A percentile compares a stretch with the other conserved stretches of the same genome.
Evolutionary conservation across 257 asterid genomes (phyloP).

Genomic region (Henckelia pumila): DNA sequence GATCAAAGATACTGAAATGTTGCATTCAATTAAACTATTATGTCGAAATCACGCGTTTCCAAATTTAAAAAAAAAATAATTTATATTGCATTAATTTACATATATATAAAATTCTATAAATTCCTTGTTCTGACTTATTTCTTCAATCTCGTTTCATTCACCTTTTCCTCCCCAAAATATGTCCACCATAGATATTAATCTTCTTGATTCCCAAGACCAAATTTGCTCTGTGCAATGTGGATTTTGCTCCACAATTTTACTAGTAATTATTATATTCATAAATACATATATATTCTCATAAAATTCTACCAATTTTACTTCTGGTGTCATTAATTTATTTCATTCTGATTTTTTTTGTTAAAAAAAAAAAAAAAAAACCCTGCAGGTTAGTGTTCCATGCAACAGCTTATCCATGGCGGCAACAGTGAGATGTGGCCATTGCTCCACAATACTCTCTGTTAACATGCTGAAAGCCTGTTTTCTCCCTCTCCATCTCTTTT

Average conservation of each 20-base stretch:
- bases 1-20: neutral
- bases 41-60: neutral
- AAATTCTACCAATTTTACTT: neutral
- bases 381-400: constrained; percentile 78
- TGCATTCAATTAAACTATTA: neutral
- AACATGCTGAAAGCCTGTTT: constrained; percentile 44
- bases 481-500: constrained; percentile 39
- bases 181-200: constrained; percentile 37
- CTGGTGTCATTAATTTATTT: neutral
- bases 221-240: constrained; percentile 77
- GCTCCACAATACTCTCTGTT: constrained; percentile 61
- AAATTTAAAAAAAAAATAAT: too few relatives aligned
- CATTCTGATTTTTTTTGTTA: too few relatives aligned
- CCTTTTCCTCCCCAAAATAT: too few relatives aligned
- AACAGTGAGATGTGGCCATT: constrained; percentile 79
- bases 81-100: too few relatives aligned
- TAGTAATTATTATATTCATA: constrained; percentile 54
- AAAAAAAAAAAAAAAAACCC: too few relatives aligned
- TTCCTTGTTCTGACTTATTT: too few relatives aligned
- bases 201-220: constrained; percentile 47
- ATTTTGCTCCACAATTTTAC: constrained; percentile 64
- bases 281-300: too few relatives aligned
- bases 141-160: too few relatives aligned
- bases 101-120: too few relatives aligned
- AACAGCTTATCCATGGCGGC: constrained; percentile 52